Base-by-base conservation (phyloP, 306 rosid species). In the Neltuma alba region DNA sequence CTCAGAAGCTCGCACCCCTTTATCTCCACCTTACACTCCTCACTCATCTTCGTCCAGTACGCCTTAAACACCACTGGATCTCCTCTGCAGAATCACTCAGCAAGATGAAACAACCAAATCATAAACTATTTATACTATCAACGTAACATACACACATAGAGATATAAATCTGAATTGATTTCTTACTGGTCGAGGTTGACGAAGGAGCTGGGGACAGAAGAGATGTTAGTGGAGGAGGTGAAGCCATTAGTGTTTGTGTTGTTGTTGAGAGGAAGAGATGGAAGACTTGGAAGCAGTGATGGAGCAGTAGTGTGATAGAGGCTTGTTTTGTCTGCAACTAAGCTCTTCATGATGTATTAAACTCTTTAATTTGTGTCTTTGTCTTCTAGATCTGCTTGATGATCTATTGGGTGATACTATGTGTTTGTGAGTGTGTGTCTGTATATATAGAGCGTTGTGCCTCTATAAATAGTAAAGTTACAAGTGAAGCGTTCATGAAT, bases 1-100 rank as follows among this genome's bases (percentile, higher is more conserved):
- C 95, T 92, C 93, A 89, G 81, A 23, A 78, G 36, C 0, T 91
- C 90, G n/a, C 80, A 8, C 2, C 91, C 97, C 50, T 83, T 77
- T 11, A 92, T 91, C 84, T 64, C 90, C 80, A 92, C 84, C 31
- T 57, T 84, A 64, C 97, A 83, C 13, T 84, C 82, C 30, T 92
- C 94, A 6, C 85, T 82, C 85, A 48, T 72, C 72, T 78, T 83
- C 74, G 16, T 84, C 98, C 98, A 92, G 31, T 80, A 94, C 8
- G 79, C 2, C 34, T 38, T 79, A 2, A 78, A 92, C 69, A 81
- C 74, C 73, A 60, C 16, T 9, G 97, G 97, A 72, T 92, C 93
- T 27, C 97, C 99, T 37, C 97, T 94, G 86, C 33, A 25, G 45
- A 14, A 14, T 44, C 20, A 44, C 50, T 1, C 54, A 16, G 4